phyloP scores from a whole-genome alignment of 768 basidiomycete genomes.

The Suillus paluster region DNA sequence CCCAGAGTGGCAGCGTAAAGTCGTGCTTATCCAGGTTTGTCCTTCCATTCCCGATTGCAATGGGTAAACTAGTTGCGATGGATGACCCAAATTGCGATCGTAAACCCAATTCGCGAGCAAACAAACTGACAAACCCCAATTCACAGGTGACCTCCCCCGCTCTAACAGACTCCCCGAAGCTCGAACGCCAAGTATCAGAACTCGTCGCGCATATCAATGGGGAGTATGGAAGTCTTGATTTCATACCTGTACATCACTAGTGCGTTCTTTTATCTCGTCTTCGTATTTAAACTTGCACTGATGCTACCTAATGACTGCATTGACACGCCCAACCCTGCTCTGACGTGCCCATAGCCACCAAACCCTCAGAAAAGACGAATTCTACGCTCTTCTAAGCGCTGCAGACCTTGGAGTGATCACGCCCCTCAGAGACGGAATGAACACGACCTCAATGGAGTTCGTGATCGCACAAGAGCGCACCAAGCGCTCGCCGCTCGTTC shows the following conservation, averaged over 20 bases:
- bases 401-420: slow-evolving; percentile 97
- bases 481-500: slow-evolving; percentile 82
- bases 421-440: slow-evolving; percentile 97
- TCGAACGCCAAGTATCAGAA: slow-evolving; percentile 93
- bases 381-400: slow-evolving; percentile 91
- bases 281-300: too few species aligned
- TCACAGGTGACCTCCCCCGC: slow-evolving; percentile 91
- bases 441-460: slow-evolving; percentile 98
- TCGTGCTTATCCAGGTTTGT: slow-evolving; percentile 61
- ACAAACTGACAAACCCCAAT: slow-evolving; percentile 47
- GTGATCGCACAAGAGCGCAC: slow-evolving; percentile 90
- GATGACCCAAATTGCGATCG: too few species aligned
- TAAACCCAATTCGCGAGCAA: too few species aligned
- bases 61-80: too few species aligned
- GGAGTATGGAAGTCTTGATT: slow-evolving; percentile 91
- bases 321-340: too few species aligned
- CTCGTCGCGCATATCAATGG: slow-evolving; percentile 95
- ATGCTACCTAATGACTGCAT: too few species aligned
- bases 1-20: slow-evolving; percentile 94
- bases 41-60: not conserved
- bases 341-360: too few species aligned
- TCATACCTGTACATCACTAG: slow-evolving; percentile 98
- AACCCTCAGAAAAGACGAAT: slow-evolving; percentile 96
- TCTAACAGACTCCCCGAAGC: slow-evolving; percentile 87
- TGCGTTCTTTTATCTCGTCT: slow-evolving; percentile 45